Conservation (phyloP, 495 filamentous ascomycete species). For the Daldinia decipiens region DNA sequence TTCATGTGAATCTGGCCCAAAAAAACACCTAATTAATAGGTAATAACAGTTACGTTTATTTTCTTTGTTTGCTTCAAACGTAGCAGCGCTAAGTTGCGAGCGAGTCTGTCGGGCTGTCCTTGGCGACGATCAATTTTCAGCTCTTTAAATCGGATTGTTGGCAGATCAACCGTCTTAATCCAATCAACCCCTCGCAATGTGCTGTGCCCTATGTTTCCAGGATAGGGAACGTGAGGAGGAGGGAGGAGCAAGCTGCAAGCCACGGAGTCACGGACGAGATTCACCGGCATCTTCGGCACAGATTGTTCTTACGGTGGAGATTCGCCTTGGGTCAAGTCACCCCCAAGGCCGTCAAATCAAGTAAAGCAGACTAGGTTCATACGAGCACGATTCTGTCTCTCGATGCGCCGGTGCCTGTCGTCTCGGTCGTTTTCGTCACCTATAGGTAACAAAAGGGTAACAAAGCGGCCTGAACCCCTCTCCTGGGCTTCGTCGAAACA, state of each 20-base stretch:
- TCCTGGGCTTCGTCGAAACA: conserved; percentile 34
- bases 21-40: conserved; percentile 1
- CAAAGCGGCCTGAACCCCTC: conserved; percentile 36
- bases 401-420: conserved; percentile 31
- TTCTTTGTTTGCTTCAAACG: neutral
- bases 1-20: conserved; percentile 15
- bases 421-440: conserved; percentile 28
- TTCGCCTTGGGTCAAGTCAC: conserved; percentile 24
- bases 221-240: conserved; percentile 29
- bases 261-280: conserved; percentile 40
- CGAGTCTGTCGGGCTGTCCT: conserved; percentile 12
- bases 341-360: conserved; percentile 25
- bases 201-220: conserved; percentile 27
- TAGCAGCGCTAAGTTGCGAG: conserved; percentile 5
- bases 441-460: conserved; percentile 17
- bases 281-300: conserved; percentile 46
- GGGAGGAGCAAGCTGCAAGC: conserved; percentile 34
- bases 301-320: conserved; percentile 35
- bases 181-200: conserved; percentile 36
- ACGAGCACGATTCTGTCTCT: conserved; percentile 19
- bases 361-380: conserved; percentile 19
- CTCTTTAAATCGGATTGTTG: conserved; percentile 33
- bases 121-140: conserved; percentile 35
- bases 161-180: conserved; percentile 15
- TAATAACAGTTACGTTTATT: conserved; percentile 1